phyloP scores from a whole-genome alignment of 1,284 basidiomycete species.

The Trichosporon coremiiforme region DNA sequence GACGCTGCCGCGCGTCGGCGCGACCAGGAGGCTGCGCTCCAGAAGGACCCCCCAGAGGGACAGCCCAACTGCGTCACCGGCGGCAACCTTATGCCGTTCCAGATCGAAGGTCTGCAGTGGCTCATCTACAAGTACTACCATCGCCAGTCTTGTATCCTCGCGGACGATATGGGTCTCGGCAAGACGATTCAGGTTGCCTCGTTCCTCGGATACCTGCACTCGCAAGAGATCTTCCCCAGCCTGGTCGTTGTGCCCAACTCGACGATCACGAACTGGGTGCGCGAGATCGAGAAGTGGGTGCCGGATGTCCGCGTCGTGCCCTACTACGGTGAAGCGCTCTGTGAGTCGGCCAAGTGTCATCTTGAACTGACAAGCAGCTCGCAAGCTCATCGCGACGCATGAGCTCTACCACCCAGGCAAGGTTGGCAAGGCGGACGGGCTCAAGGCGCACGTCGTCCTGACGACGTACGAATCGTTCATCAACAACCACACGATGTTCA shows the following conservation, averaged over 20 bases:
- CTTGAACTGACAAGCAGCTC: conserved; percentile 59
- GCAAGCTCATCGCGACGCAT: conserved; percentile 77
- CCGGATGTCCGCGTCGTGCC: conserved; percentile 59
- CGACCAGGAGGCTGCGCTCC: conserved; percentile 44
- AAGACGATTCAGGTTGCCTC: conserved; percentile 78
- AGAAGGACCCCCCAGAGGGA: conserved; percentile 44
- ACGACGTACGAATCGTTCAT: conserved; percentile 84
- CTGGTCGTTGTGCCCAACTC: conserved; percentile 92
- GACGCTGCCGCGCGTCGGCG: conserved; percentile 38
- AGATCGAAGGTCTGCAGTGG: conserved; percentile 94
- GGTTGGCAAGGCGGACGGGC: conserved; percentile 45
- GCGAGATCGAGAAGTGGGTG: conserved; percentile 91
- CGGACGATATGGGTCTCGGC: conserved; percentile 93
- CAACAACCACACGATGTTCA: conserved; percentile 77
- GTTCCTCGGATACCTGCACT: conserved; percentile 76
- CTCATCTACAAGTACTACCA: conserved; percentile 86
- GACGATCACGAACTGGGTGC: conserved; percentile 59
- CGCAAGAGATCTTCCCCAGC: conserved; percentile 67
- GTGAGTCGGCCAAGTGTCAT: conserved; percentile 31
- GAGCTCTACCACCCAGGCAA: conserved; percentile 70
- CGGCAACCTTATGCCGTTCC: conserved; percentile 72
- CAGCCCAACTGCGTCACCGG: conserved; percentile 58
- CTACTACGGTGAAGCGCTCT: conserved; percentile 62
- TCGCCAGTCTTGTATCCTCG: conserved; percentile 85
- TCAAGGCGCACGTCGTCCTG: conserved; percentile 72